Conservation (phyloP, 2,329 filamentous ascomycete species). For the Talaromyces sp. region DNA sequence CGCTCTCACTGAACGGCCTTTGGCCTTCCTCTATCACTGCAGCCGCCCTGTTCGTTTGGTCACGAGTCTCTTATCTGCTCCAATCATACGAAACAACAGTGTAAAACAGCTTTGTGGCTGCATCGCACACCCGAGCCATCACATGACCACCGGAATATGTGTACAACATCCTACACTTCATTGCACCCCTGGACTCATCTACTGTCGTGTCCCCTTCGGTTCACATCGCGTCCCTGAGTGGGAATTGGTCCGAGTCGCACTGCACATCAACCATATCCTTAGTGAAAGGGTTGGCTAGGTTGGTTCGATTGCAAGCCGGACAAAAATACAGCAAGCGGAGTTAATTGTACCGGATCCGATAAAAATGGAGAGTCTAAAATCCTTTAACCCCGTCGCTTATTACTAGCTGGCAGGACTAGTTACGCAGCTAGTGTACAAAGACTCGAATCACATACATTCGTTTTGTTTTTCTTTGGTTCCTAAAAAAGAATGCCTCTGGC, state of each 20-base stretch:
- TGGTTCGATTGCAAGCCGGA: background rate
- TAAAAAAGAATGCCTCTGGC: background rate
- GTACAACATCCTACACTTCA: background rate
- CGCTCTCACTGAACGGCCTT: too few relatives aligned
- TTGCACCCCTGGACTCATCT: background rate
- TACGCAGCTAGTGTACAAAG: background rate
- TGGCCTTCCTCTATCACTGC: background rate
- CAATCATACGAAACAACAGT: background rate
- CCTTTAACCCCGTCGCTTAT: background rate
- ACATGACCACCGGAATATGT: slow-evolving; percentile 18
- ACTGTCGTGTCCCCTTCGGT: background rate
- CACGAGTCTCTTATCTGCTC: background rate
- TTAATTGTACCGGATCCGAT: background rate
- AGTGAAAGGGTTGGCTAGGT: too few relatives aligned
- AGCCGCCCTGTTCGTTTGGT: background rate
- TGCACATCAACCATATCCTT: background rate
- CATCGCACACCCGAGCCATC: slow-evolving; percentile 12
- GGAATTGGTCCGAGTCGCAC: slow-evolving; percentile 1
- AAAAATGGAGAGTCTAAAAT: background rate
- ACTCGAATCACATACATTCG: background rate
- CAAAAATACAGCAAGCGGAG: background rate
- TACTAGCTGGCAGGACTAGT: background rate
- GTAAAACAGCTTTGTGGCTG: slow-evolving; percentile 2
- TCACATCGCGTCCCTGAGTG: background rate
- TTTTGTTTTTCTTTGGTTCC: too few relatives aligned